Base-by-base conservation (phyloP, 2,329 filamentous ascomycete genomes). In the Ophiostoma sp. region DNA sequence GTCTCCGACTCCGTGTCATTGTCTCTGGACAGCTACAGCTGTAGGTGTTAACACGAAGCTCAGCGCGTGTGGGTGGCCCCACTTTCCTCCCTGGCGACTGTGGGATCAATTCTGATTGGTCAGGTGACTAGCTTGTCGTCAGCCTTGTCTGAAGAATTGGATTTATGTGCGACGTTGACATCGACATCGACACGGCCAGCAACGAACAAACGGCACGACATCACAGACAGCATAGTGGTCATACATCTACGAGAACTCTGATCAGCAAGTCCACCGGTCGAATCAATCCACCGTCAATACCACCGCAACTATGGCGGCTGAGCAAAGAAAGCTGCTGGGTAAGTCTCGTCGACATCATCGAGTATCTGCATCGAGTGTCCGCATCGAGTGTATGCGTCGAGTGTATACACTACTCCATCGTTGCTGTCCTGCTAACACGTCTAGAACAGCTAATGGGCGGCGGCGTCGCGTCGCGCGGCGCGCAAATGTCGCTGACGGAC, bases 251-350 rank as follows among this genome's bases (percentile, higher is more conserved):
- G 11, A 5, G 40, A 18, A 12, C 40, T 16, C 11, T 8, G 58
- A 18, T 42, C 40, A 18, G 3, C 38, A 18, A 38, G 3, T 4
- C n/a, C 4, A 18, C 2, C 38, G 1, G 27, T 27, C 27, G 27
- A 27, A 44, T 41, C 40, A n/a, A 63, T 11, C 36, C 6, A 41
- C 38, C 27, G 27, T 27, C 27, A 27, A 27, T n/a, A 11, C 0
- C 38, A 38, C 14, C 16, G 16, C 38, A 14, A 65, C 12, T 74
- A 97, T 98, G 94, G 94, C 94, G 68, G 93, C 94, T 73, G 95
- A 99, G 87, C 94, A 97, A 81, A 89, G 95, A 77, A 96, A 96
- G 87, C 89, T 98, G 84, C 91, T 99, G 68, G 87, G 86, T 88
- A 81, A 64, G 81, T 75, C 47, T 27, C 63, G 49, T 58, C 64